Base-by-base conservation (phyloP, 1,284 basidiomycete genomes). In the Earliella scabrosa region DNA sequence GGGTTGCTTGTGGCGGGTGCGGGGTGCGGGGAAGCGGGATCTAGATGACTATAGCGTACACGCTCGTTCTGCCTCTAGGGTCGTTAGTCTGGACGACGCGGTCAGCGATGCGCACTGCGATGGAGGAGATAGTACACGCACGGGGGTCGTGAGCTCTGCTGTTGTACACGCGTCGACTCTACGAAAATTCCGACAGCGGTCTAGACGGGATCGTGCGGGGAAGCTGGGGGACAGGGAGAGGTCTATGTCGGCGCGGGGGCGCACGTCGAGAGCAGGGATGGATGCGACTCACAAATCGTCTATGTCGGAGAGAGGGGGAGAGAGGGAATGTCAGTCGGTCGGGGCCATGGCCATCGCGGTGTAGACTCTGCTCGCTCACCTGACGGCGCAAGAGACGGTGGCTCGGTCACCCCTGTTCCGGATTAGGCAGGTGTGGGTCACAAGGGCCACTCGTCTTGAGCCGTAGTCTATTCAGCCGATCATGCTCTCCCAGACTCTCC, bases 91-190 rank as follows among this genome's bases (percentile, higher is more conserved):
- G 45, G 21, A 35, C 20, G 21, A 36, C 36, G 45, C 39, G 21
- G 18, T 61, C 26, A 63, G 59, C 45, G 20, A 23, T 18, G 56
- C 29, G 50, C 27, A 18, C n/a, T n/a, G 31, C 26, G 49, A 44
- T 29, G 48, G 49, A 29, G 41, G n/a, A n/a, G 29, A 20, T 36
- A 27, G 18, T 18, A 26, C 32, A 52, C 63, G 52, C 46, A 64
- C 65, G 52, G 46, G 49, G 43, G 52, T 61, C 58, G 62, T 63
- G 59, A 62, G 58, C 44, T 59, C 58, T 60, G 57, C 26, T 52
- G 54, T 56, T 57, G 46, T 62, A 65, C 58, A 63, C 60, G 58
- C 60, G 62, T 56, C 52, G 61, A 59, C 49, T 66, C 65, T 66
- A 64, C 52, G 50, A 54, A 41, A 24, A 45, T 56, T 61, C 56